Percentiles rank a stretch among this genome's conserved stretches.
These are phyloP conservation scores for Pulveroboletus ravenelii DNA, from an alignment of 768 basidiomycete genomes.

Conservation along the genomic window DNA sequence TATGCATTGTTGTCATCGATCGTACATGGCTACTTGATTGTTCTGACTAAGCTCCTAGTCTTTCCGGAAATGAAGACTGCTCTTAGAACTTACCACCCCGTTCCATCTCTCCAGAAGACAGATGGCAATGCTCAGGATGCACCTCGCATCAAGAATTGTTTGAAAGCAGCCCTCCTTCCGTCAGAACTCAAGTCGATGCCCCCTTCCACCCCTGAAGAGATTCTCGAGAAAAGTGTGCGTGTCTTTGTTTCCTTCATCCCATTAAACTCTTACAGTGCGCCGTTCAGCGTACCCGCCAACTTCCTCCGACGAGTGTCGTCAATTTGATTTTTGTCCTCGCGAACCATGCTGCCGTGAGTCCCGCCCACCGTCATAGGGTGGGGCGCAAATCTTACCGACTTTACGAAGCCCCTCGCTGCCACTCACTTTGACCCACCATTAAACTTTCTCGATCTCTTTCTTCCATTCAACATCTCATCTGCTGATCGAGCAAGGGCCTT, in stretches of 20 bases:
- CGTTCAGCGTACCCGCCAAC: slow-evolving; percentile 49
- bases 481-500: slow-evolving; percentile 72
- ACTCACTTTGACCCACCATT: slow-evolving; percentile 70
- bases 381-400: slow-evolving; percentile 8
- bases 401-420: slow-evolving; percentile 49
- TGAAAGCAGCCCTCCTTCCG: slow-evolving; percentile 75
- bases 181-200: slow-evolving; percentile 60
- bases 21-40: slow-evolving; percentile 4
- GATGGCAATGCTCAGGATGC: slow-evolving; percentile 87
- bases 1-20: slow-evolving; percentile 36
- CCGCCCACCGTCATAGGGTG: background rate
- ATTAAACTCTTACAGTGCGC: slow-evolving; percentile 1
- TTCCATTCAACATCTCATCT: slow-evolving; percentile 70
- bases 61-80: slow-evolving; percentile 94
- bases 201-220: slow-evolving; percentile 71
- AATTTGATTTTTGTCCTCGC: slow-evolving; percentile 83
- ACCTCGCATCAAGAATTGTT: slow-evolving; percentile 85
- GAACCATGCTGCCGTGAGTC: slow-evolving; percentile 68
- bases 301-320: slow-evolving; percentile 81
- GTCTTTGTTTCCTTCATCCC: background rate
- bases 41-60: slow-evolving; percentile 43
- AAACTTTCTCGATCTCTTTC: slow-evolving; percentile 82
- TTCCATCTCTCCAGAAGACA: slow-evolving; percentile 83
- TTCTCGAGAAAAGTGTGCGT: slow-evolving; percentile 63
- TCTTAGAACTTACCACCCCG: slow-evolving; percentile 82